A percentile compares a stretch with the other conserved stretches of the same genome.
Evolutionary conservation across 2,329 filamentous ascomycete genomes (phyloP).

Genomic region (Stenocarpella maydis): DNA sequence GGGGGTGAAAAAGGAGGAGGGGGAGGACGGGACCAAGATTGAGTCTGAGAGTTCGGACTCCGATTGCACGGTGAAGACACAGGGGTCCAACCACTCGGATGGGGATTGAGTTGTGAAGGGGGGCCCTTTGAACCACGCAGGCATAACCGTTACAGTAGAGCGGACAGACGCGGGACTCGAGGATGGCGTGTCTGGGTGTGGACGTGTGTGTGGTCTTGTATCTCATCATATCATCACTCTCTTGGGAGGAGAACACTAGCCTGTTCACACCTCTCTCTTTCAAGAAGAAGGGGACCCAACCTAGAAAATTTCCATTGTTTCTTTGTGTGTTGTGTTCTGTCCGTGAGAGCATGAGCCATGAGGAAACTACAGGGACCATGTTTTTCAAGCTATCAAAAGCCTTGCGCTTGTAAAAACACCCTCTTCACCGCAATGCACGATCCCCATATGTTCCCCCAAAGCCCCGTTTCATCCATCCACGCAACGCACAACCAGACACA

Average conservation of each 20-base stretch:
- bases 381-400: slow-evolving; percentile 17
- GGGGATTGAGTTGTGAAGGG: no score
- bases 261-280: slow-evolving; percentile 29
- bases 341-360: slow-evolving; percentile 32
- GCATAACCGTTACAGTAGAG: slow-evolving; percentile 48
- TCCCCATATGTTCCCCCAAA: background rate
- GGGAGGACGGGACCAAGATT: no score
- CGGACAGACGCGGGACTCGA: slow-evolving; percentile 31
- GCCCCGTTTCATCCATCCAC: slow-evolving; percentile 6
- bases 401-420: slow-evolving; percentile 27
- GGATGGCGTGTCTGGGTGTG: background rate
- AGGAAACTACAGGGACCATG: slow-evolving; percentile 30
- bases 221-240: slow-evolving; percentile 26
- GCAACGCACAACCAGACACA: slow-evolving; percentile 12
- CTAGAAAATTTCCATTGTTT: slow-evolving; percentile 36
- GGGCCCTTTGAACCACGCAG: no score
- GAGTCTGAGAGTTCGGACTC: no score
- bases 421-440: slow-evolving; percentile 31
- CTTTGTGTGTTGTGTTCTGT: slow-evolving; percentile 13
- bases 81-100: no score
- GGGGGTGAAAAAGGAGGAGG: no score
- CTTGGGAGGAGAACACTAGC: no score
- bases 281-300: slow-evolving; percentile 37
- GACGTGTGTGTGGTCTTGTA: background rate
- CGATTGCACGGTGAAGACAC: no score